Evolutionary conservation across 352 stramenopile genomes (phyloP).

Genomic region (Globisporangium echinulatum): DNA sequence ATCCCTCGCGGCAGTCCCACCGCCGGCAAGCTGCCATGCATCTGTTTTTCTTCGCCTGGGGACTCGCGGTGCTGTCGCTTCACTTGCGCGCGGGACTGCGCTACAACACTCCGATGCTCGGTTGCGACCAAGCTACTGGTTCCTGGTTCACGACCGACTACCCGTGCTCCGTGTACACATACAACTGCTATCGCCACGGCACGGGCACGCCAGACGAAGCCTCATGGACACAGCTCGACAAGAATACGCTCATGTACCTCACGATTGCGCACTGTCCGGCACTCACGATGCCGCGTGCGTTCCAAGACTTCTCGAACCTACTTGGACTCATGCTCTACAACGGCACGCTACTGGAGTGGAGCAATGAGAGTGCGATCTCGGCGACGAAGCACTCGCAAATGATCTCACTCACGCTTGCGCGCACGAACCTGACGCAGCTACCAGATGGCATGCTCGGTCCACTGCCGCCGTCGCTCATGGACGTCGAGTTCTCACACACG

Average conservation of each 20-base stretch:
- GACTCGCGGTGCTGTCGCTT: slow-evolving; percentile 1
- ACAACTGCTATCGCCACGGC: too few species aligned
- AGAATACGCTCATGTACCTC: too few species aligned
- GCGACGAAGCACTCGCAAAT: slow-evolving; percentile 1
- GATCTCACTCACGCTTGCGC: not conserved
- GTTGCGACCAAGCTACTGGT: too few species aligned
- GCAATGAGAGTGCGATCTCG: slow-evolving; percentile 1
- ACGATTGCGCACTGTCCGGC: not conserved
- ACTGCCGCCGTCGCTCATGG: not conserved
- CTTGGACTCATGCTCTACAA: slow-evolving; percentile 27
- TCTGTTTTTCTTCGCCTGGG: slow-evolving; percentile 6
- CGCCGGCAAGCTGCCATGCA: not conserved
- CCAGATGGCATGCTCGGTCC: slow-evolving; percentile 4
- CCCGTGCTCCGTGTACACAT: too few species aligned
- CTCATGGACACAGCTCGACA: too few species aligned
- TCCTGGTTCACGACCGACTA: too few species aligned
- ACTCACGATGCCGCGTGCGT: slow-evolving; percentile 8
- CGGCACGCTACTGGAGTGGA: slow-evolving; percentile 13
- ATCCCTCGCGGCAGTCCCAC: not conserved
- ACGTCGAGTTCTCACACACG: slow-evolving; percentile 18
- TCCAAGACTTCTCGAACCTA: slow-evolving; percentile 21
- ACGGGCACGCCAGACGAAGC: too few species aligned
- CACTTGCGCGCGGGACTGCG: slow-evolving; percentile 5
- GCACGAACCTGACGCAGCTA: slow-evolving; percentile 6
- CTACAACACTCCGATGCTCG: not conserved